These are phyloP conservation scores for Chenopodium album DNA, from an alignment of 148 eudicot genomes.

Conservation along the genomic window DNA sequence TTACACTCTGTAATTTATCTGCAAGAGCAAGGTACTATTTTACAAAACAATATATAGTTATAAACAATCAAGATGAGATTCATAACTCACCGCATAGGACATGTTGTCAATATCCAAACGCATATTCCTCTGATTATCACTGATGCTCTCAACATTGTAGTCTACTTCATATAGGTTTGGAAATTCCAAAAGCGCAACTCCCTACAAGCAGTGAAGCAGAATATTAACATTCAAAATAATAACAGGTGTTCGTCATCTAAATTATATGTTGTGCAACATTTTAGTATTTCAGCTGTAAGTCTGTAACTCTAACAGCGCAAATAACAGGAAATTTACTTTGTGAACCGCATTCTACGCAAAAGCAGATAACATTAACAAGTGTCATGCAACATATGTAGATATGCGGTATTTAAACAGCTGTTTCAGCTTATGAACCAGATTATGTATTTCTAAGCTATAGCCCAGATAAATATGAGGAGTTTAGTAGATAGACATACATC, in stretches of 20 bases:
- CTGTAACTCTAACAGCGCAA: background rate
- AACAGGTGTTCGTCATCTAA: background rate
- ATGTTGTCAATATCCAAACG: constrained; percentile 92
- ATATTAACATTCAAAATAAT: background rate
- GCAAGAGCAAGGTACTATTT: background rate
- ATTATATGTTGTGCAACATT: background rate
- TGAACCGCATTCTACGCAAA: no score
- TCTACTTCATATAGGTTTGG: constrained; percentile 59
- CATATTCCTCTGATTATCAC: constrained; percentile 86
- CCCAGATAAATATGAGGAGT: background rate
- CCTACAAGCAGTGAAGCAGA: constrained; percentile 38
- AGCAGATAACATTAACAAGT: no score
- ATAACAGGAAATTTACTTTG: background rate
- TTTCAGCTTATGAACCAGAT: background rate
- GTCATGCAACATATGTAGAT: no score
- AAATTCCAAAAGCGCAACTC: constrained; percentile 72
- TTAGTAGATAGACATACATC: constrained; percentile 52
- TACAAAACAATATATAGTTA: background rate
- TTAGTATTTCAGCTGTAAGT: no score
- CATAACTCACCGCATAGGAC: constrained; percentile 82
- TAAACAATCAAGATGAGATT: no score
- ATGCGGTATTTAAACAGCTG: no score
- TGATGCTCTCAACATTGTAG: constrained; percentile 35
- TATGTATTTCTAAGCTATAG: background rate
- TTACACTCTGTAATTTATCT: background rate